Conservation (phyloP, 164 flowering plant species). For the Litsea cubeba region DNA sequence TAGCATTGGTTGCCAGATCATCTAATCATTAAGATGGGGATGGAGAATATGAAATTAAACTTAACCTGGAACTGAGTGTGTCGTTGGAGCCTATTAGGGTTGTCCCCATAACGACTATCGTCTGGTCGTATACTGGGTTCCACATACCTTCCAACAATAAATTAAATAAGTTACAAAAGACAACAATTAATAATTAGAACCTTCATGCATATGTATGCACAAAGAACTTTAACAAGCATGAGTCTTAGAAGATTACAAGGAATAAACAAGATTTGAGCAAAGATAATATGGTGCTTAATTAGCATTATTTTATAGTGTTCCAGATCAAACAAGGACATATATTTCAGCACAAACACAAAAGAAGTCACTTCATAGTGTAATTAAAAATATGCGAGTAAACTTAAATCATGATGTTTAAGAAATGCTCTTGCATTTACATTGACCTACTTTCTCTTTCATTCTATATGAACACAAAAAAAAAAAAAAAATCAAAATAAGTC, state of each 20-base stretch:
- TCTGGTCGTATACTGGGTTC: constrained; percentile 98
- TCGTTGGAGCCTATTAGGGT: constrained; percentile 93
- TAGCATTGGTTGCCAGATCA: neutral
- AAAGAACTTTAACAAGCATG: neutral
- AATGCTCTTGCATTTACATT: too few relatives aligned
- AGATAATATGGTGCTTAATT: too few relatives aligned
- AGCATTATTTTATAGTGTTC: neutral
- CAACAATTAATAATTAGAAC: neutral
- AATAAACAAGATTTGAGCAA: neutral
- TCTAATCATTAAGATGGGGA: neutral
- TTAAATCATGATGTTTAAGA: too few relatives aligned
- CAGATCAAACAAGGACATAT: neutral
- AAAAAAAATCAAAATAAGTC: too few relatives aligned
- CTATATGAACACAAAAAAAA: too few relatives aligned
- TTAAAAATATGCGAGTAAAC: too few relatives aligned
- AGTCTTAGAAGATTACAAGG: neutral
- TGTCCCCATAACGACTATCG: constrained; percentile 99
- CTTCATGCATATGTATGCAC: neutral
- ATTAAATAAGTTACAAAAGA: constrained; percentile 11
- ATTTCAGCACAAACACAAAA: too few relatives aligned
- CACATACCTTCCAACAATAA: constrained; percentile 57
- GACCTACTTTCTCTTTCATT: too few relatives aligned
- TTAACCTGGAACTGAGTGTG: constrained; percentile 96
- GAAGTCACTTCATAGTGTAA: too few relatives aligned
- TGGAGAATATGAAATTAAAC: neutral